Evolutionary conservation across 768 basidiomycete genomes (phyloP).

Genomic region (Imleria badia): DNA sequence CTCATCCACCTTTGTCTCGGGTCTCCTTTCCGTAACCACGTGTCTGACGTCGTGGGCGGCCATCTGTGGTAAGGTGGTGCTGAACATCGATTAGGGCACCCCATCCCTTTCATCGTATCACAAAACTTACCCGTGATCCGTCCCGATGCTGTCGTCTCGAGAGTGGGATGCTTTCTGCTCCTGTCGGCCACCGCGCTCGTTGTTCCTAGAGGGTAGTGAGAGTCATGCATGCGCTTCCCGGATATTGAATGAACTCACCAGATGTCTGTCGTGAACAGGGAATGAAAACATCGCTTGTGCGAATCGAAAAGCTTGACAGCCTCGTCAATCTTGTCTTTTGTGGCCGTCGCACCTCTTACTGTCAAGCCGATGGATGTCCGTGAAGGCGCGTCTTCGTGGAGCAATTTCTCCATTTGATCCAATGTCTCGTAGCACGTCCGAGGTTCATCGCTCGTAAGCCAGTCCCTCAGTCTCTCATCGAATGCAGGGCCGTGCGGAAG

Average conservation of each 20-base stretch:
- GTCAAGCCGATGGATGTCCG: not conserved
- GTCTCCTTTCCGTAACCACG: not conserved
- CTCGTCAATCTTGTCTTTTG: not conserved
- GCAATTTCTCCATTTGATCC: not conserved
- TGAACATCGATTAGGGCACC: not conserved
- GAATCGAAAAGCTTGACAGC: not conserved
- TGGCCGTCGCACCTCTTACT: too few relatives aligned
- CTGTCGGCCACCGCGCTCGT: not conserved
- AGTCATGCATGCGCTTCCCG: not conserved
- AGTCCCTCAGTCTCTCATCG: not conserved
- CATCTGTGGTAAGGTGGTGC: not conserved
- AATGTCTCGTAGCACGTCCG: not conserved
- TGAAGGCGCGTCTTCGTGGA: not conserved
- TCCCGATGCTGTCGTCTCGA: not conserved
- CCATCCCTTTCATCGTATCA: not conserved
- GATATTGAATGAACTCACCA: not conserved
- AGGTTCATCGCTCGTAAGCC: not conserved
- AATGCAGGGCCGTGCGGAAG: not conserved
- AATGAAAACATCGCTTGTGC: not conserved
- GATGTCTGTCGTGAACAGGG: not conserved
- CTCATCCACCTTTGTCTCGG: not conserved
- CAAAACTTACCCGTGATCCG: not conserved
- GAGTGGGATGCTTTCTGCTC: too few relatives aligned
- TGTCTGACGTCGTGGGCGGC: not conserved
- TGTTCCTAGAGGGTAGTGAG: not conserved